Percentiles rank a stretch among this genome's conserved stretches.
Conservation (phyloP, 2,329 filamentous ascomycete genomes). For the Penicillium sp. region DNA sequence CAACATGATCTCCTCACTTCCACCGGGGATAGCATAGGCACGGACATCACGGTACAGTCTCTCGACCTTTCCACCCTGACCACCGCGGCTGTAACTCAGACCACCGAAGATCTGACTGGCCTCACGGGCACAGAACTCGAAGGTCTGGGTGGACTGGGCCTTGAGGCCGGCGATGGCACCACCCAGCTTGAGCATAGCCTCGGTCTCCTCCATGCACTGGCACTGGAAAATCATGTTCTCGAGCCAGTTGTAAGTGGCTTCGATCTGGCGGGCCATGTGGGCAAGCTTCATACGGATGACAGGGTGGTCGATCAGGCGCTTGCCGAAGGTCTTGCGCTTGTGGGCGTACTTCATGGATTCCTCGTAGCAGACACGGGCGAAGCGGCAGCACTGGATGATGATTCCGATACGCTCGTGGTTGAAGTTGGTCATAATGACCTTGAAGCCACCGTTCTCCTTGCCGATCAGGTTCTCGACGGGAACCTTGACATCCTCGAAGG, state of each 20-base stretch:
- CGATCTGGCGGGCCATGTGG: conserved; percentile 97
- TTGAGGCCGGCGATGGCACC: conserved; percentile 92
- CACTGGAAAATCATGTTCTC: conserved; percentile 95
- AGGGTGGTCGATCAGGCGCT: conserved; percentile 92
- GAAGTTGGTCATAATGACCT: conserved; percentile 99
- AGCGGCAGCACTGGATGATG: conserved; percentile 94
- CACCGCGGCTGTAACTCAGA: conserved; percentile 84
- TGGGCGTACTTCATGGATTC: conserved; percentile 95
- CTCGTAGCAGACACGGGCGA: conserved; percentile 95
- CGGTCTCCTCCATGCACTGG: conserved; percentile 85
- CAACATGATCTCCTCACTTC: conserved; percentile 97
- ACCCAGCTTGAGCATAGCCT: conserved; percentile 93
- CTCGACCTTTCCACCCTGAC: conserved; percentile 94
- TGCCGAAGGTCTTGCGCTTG: conserved; percentile 95
- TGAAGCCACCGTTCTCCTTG: conserved; percentile 98
- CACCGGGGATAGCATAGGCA: conserved; percentile 94
- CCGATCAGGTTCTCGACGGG: conserved; percentile 98
- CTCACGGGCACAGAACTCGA: conserved; percentile 96
- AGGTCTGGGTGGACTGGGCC: conserved; percentile 88
- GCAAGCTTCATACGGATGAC: conserved; percentile 97
- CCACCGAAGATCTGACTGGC: conserved; percentile 97
- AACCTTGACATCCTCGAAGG: conserved; percentile 98
- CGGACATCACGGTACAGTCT: conserved; percentile 90
- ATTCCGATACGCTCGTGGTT: conserved; percentile 99
- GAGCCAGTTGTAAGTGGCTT: conserved; percentile 94